phyloP scores from a whole-genome alignment of 2,329 filamentous ascomycete genomes.

The Triangularia verruculosa region DNA sequence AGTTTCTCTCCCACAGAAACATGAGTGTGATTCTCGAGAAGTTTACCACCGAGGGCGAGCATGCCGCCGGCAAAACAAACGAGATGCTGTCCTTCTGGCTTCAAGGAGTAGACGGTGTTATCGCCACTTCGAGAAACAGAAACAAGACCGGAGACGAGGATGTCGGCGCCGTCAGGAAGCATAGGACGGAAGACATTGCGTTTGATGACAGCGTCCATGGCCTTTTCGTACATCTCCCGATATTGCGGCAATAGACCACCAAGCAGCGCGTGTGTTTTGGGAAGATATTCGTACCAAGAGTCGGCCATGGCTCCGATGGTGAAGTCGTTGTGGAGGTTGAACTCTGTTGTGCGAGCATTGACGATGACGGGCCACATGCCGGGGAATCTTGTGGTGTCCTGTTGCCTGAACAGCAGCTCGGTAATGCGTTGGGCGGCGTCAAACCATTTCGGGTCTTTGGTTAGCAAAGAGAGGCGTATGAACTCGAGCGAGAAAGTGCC shows the following conservation, averaged over 20 bases:
- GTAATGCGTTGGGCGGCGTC: conserved; percentile 74
- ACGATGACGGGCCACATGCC: conserved; percentile 70
- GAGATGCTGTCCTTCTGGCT: conserved; percentile 52
- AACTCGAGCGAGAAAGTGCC: conserved; percentile 74
- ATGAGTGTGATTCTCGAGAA: conserved; percentile 53
- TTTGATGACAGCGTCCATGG: conserved; percentile 57
- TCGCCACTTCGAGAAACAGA: conserved; percentile 27
- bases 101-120: conserved; percentile 31
- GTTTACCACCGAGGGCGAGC: conserved; percentile 63
- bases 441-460: conserved; percentile 67
- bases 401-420: conserved; percentile 55
- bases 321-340: conserved; percentile 32
- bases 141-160: conserved; percentile 55
- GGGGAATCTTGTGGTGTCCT: conserved; percentile 64
- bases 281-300: conserved; percentile 49
- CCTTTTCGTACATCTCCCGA: conserved; percentile 57
- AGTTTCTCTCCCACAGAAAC: conserved; percentile 55
- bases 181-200: conserved; percentile 64
- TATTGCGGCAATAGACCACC: conserved; percentile 59
- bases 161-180: conserved; percentile 53
- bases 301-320: conserved; percentile 38
- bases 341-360: conserved; percentile 20
- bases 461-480: conserved; percentile 69
- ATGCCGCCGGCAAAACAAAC: conserved; percentile 70
- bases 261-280: conserved; percentile 52